Evolutionary conservation across 75 land plant genomes (phyloP).

Genomic region (Picea glauca): DNA sequence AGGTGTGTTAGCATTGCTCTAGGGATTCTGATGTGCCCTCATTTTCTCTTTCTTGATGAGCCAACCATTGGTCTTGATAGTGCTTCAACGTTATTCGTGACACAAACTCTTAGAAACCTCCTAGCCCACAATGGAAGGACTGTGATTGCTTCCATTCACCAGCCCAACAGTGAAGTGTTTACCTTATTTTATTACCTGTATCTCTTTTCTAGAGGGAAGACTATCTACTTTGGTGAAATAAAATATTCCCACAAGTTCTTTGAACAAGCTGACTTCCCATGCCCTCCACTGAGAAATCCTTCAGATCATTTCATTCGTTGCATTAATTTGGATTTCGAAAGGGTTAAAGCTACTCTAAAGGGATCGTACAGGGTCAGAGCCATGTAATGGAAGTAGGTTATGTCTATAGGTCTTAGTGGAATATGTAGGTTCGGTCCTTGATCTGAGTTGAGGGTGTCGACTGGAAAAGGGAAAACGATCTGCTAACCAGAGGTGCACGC

Average conservation of each 20-base stretch:
- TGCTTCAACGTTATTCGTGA: background rate
- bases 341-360: slow-evolving; percentile 26
- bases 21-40: slow-evolving; percentile 55
- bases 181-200: too few relatives aligned
- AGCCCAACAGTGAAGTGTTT: too few relatives aligned
- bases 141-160: too few relatives aligned
- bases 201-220: background rate
- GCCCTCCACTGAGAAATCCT: too few relatives aligned
- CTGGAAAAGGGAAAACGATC: too few relatives aligned
- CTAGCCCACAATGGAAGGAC: too few relatives aligned
- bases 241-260: slow-evolving; percentile 59
- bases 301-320: slow-evolving; percentile 21
- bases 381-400: too few relatives aligned
- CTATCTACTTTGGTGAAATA: slow-evolving; percentile 70
- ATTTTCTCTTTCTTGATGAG: slow-evolving; percentile 57
- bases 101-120: too few relatives aligned
- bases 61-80: slow-evolving; percentile 68
- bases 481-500: too few relatives aligned
- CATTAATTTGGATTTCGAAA: slow-evolving; percentile 30
- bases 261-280: slow-evolving; percentile 68
- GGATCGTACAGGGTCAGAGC: slow-evolving; percentile 29
- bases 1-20: slow-evolving; percentile 61
- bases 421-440: too few relatives aligned
- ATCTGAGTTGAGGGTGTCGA: too few relatives aligned
- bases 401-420: too few relatives aligned